A percentile compares a stretch with the other conserved stretches of the same genome.
Conservation (phyloP, 179 eudicot genomes). For the Silene vulgaris region DNA sequence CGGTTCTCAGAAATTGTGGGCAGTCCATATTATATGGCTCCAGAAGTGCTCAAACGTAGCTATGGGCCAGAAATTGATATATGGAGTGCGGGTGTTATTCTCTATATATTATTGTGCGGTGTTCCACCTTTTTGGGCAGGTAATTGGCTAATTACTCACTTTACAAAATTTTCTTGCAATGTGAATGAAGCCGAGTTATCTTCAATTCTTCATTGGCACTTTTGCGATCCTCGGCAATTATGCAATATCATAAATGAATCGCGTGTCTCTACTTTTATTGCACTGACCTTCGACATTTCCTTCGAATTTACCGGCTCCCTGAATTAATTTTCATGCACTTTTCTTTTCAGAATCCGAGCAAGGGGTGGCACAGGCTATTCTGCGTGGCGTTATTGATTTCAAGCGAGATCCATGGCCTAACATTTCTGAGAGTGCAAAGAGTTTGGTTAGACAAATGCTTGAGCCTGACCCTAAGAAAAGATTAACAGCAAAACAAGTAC, state of each 20-base stretch:
- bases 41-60: slow-evolving; percentile 83
- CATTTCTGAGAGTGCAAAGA: slow-evolving; percentile 82
- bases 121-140: slow-evolving; percentile 99
- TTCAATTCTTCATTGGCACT: neutral
- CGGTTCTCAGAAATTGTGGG: slow-evolving; percentile 83
- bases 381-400: slow-evolving; percentile 77
- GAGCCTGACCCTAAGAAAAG: slow-evolving; percentile 91
- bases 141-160: slow-evolving; percentile 24
- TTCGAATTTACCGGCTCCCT: neutral
- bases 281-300: neutral
- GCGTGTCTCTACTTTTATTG: neutral
- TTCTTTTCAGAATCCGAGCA: slow-evolving; percentile 73
- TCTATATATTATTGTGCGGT: slow-evolving; percentile 83
- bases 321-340: slow-evolving; percentile 10
- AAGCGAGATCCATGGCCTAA: slow-evolving; percentile 95
- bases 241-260: neutral
- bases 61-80: slow-evolving; percentile 94
- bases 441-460: slow-evolving; percentile 23
- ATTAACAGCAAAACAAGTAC: slow-evolving; percentile 84
- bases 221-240: neutral
- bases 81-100: slow-evolving; percentile 97
- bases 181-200: neutral
- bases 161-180: neutral
- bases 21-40: slow-evolving; percentile 94
- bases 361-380: slow-evolving; percentile 95